Evolutionary conservation across 164 flowering plant species (phyloP).

Genomic region (Warburgia ugandensis): DNA sequence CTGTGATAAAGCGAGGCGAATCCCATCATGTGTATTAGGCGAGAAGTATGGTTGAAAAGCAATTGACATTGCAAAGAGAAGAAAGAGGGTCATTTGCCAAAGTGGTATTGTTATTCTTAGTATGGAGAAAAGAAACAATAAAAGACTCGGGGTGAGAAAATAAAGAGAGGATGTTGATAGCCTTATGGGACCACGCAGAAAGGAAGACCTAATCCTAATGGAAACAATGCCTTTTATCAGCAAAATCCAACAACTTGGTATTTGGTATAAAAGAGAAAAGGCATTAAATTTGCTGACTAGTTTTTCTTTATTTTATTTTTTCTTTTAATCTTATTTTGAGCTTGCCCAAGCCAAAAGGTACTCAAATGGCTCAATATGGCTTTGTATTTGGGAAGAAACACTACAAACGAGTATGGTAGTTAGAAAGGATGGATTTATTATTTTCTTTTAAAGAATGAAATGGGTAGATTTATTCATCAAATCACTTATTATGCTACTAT

Average conservation of each 20-base stretch:
- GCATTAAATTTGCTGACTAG: neutral
- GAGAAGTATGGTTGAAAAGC: neutral
- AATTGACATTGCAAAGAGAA: constrained; percentile 11
- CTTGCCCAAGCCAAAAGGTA: too few relatives aligned
- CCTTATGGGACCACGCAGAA: constrained; percentile 12
- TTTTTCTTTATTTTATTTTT: neutral
- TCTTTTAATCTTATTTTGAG: too few relatives aligned
- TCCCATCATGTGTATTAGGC: constrained; percentile 4
- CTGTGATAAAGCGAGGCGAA: constrained; percentile 10
- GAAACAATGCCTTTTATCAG: constrained; percentile 6
- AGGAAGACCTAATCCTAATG: constrained; percentile 5
- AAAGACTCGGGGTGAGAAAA: neutral
- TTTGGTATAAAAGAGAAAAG: neutral
- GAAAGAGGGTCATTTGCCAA: constrained; percentile 5
- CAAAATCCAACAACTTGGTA: constrained; percentile 11
- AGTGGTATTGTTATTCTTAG: neutral
- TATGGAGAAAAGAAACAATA: constrained; percentile 11
- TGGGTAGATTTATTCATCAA: too few relatives aligned
- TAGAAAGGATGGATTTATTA: too few relatives aligned
- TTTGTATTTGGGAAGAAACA: too few relatives aligned
- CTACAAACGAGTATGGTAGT: too few relatives aligned
- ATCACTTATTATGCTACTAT: too few relatives aligned
- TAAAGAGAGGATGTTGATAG: constrained; percentile 2
- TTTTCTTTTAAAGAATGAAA: too few relatives aligned
- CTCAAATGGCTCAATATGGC: too few relatives aligned